Percentiles rank a stretch among this genome's conserved stretches.
Evolutionary conservation across 768 basidiomycete species (phyloP).

Genomic region (Lyophyllum atratum): DNA sequence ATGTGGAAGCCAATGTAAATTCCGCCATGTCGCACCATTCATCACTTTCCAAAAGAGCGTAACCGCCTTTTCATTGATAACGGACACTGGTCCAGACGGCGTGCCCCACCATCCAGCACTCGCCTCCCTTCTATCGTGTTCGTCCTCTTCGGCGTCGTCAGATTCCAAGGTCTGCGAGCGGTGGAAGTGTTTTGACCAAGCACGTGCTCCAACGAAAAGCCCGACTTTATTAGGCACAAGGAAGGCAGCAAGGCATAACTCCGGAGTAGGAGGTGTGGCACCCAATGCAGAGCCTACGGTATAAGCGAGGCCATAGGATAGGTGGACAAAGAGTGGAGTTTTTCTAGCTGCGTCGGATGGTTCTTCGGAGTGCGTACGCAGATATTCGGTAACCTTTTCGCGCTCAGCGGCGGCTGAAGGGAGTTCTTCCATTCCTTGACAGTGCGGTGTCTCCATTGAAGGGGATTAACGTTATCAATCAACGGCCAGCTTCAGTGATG

Average conservation of each 20-base stretch:
- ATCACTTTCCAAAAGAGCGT: constrained; percentile 55
- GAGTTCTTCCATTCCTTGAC: constrained; percentile 46
- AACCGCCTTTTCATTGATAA: constrained; percentile 55
- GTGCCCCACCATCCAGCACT: constrained; percentile 60
- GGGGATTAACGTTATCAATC: no score
- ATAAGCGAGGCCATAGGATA: constrained; percentile 56
- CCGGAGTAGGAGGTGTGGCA: constrained; percentile 45
- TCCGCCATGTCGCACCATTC: constrained; percentile 56
- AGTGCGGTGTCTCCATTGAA: constrained; percentile 30
- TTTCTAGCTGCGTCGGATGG: neutral
- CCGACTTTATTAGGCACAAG: constrained; percentile 47
- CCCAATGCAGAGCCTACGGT: constrained; percentile 62
- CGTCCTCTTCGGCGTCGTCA: constrained; percentile 11
- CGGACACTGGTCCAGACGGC: constrained; percentile 51
- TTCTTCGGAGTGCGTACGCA: neutral
- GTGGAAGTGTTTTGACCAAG: constrained; percentile 69
- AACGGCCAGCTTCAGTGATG: no score
- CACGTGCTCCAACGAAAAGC: constrained; percentile 60
- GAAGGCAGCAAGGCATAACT: constrained; percentile 56
- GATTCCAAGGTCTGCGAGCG: constrained; percentile 38
- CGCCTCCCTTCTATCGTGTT: constrained; percentile 18
- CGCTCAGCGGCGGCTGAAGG: constrained; percentile 40
- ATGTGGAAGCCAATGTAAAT: constrained; percentile 69
- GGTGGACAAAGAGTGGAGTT: constrained; percentile 41
- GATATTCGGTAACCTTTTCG: constrained; percentile 23